Base-by-base conservation (phyloP, 2,329 filamentous ascomycete genomes). In the Fusarium musae region DNA sequence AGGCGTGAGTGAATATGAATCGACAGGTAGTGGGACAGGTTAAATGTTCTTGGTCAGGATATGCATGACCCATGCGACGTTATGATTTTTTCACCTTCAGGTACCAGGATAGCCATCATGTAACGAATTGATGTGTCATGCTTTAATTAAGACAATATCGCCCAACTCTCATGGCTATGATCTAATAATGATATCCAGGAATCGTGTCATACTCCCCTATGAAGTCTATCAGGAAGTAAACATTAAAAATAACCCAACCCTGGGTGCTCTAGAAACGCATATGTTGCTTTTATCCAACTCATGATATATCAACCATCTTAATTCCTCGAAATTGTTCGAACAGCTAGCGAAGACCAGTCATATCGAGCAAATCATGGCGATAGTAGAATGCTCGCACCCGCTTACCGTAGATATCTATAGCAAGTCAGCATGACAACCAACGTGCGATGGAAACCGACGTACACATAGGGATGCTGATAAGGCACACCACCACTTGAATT, bases 401-500 rank as follows among this genome's bases (percentile, higher is more conserved):
- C 84, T 97, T 97, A 13, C 94, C 94, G 73, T 91, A 93, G 19
- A 96, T 82, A 81, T 96, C 93, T 95, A 72, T 3, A 11, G 34
- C 7, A 43, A 50, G 32, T 70, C 50, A 49, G 69, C 52, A 15
- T 43, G 50, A 39, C 56, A 23, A 21, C 19, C 46, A 34, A 19
- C 36, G 17, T 12, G 16, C 21, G 17, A 42, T 11, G 32, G n/a
- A 86, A 89, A 95, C 89, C 83, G 90, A 89, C 94, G 87, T 90
- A 97, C 94, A 92, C 86, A 92, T 89, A 3, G 93, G 93, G 64
- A 97, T 87, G 59, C 91, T 94, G 72, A 93, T 80, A 56, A 92
- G 80, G 80, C 94, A 97, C 54, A 97, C 85, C 4, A 86, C 91
- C 1, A 97, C 87, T 83, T 98, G 94, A 23, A 97, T 90, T 40